Evolutionary conservation across 768 basidiomycete species (phyloP).

Genomic region (Phlebiopsis gigantea): DNA sequence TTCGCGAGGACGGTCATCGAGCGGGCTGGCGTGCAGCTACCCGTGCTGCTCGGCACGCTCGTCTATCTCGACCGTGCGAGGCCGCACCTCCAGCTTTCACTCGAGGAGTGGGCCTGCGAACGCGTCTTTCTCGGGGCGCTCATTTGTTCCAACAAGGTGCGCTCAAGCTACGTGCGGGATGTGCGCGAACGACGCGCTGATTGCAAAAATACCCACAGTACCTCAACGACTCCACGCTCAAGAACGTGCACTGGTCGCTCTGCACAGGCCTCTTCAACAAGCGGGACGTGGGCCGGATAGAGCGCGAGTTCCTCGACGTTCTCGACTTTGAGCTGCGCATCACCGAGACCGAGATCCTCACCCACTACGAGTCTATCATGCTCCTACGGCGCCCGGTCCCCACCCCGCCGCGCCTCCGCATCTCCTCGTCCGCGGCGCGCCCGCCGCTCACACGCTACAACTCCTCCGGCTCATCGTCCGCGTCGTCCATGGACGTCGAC

Average conservation of each 20-base stretch:
- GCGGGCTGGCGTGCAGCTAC: conserved; percentile 66
- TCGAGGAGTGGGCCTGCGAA: conserved; percentile 83
- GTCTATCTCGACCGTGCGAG: conserved; percentile 75
- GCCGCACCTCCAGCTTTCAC: conserved; percentile 73
- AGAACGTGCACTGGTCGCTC: conserved; percentile 89
- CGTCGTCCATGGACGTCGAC: conserved; percentile 8
- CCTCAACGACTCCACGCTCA: conserved; percentile 83
- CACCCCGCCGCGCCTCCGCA: conserved; percentile 25
- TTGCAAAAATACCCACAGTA: conserved; percentile 40
- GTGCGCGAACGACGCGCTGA: not conserved
- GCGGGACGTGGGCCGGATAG: conserved; percentile 74
- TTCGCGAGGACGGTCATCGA: conserved; percentile 64
- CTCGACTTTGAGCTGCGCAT: conserved; percentile 70
- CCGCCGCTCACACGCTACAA: conserved; percentile 3
- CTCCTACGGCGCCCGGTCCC: conserved; percentile 25
- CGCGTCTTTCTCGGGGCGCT: conserved; percentile 87
- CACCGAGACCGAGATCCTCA: conserved; percentile 58
- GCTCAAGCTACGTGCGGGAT: not conserved
- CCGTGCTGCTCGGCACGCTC: conserved; percentile 63
- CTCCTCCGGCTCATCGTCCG: conserved; percentile 2
- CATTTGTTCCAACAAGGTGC: conserved; percentile 79
- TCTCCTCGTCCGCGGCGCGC: conserved; percentile 10
- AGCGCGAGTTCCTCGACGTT: conserved; percentile 78
- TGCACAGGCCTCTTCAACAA: conserved; percentile 79
- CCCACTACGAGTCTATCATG: conserved; percentile 33